Evolutionary conservation across 1,139 yeast genomes (phyloP), one percentile per base, ranked within the genome.

Genomic region (Kodamaea fungicola): DNA sequence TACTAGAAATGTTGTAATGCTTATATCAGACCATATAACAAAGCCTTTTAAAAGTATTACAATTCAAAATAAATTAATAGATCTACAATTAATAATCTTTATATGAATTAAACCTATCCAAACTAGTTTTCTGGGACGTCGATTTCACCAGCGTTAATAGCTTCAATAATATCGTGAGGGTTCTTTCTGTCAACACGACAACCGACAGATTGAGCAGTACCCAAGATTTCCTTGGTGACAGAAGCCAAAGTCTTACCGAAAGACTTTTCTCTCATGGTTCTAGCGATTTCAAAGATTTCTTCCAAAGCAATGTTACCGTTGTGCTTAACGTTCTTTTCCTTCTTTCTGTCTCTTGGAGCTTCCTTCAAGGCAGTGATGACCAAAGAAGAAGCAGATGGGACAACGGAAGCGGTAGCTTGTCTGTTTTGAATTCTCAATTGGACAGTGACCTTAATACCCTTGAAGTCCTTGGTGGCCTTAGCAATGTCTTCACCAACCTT

Each of bases 401-500:
- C 99, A 70, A 92, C 97, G 51, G 97, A 89, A 61, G 95, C 96
- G 58, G 86, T 78, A 62, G 99, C 99, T 80, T 92, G 99, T 85
- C 99, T 90, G 95, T 92, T 92, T 81, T 92, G 99, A 68, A 92
- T 90, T 73, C 84, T 92, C 75, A 94, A 84, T 78, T 88, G 95
- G 55, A 94, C 97, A 61, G 98, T 92, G 67, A 92, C 98, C 76
- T 92, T 88, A 65, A 92, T 90, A 81, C 99, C 99, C 78, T 90
- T 90, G 94, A 81, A 92, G 70, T 83, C 82, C 80, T 88, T 86
- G 78, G 98, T 92, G 71, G 98, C 98, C 85, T 94, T 94, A 75
- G 98, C 98, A 64, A 92, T 92, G 73, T 92, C 98, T 78, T 92
- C 99, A 88, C 99, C 99, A 67, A 94, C 97, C 86, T 92, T 92